phyloP scores from a whole-genome alignment of 2,329 filamentous ascomycete species.

The Monascus ruber region DNA sequence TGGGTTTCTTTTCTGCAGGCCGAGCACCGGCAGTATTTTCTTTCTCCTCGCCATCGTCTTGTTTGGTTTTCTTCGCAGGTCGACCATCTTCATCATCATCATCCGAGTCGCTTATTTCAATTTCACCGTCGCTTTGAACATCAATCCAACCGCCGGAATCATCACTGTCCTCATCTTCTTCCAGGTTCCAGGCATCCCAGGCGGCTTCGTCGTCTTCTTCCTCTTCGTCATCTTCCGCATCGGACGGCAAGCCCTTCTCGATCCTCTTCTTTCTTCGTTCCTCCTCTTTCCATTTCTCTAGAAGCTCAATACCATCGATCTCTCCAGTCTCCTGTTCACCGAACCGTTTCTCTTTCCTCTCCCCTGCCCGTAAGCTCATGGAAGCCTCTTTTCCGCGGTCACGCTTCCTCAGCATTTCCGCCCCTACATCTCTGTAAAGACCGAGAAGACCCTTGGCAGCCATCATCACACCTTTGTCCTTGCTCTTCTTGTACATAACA shows the following conservation, averaged over 20 bases:
- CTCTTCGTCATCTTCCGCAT: constrained; percentile 50
- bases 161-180: constrained; percentile 47
- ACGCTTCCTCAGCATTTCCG: constrained; percentile 76
- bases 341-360: constrained; percentile 65
- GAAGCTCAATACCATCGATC: constrained; percentile 83
- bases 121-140: constrained; percentile 71
- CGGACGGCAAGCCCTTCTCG: constrained; percentile 54
- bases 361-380: constrained; percentile 65
- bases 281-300: constrained; percentile 89
- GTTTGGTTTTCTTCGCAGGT: constrained; percentile 53
- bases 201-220: constrained; percentile 49
- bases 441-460: constrained; percentile 84
- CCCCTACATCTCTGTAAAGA: constrained; percentile 81
- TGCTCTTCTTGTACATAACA: constrained; percentile 91
- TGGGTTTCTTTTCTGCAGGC: constrained; percentile 10
- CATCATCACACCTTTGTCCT: constrained; percentile 99
- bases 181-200: constrained; percentile 50
- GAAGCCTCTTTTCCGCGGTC: constrained; percentile 86
- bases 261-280: constrained; percentile 63
- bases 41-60: constrained; percentile 26
- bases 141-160: constrained; percentile 89
- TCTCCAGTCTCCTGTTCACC: constrained; percentile 70
- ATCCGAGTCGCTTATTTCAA: constrained; percentile 60
- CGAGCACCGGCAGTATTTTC: constrained; percentile 17
- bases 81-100: constrained; percentile 50